Conservation (phyloP, 1,284 basidiomycete species). For the Stereum hirsutum region DNA sequence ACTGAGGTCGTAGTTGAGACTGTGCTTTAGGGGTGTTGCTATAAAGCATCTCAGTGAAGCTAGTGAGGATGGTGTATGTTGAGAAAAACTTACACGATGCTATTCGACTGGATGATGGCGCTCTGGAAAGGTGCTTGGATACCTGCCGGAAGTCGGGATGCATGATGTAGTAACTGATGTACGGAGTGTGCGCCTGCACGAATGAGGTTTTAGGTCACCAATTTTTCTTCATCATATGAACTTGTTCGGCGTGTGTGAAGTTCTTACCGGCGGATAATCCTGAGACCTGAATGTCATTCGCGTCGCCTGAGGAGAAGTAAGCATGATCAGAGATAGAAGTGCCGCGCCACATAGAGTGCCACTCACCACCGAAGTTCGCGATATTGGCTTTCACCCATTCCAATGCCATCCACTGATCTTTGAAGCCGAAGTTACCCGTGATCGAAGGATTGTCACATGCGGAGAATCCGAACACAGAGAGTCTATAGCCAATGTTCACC, state of each 20-base stretch:
- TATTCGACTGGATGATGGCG: slow-evolving; percentile 64
- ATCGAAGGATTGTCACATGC: slow-evolving; percentile 51
- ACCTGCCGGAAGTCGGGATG: slow-evolving; percentile 51
- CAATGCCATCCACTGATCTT: slow-evolving; percentile 63
- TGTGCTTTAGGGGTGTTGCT: slow-evolving; percentile 48
- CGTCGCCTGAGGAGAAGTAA: slow-evolving; percentile 31
- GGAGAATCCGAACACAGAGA: slow-evolving; percentile 69
- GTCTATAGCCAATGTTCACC: slow-evolving; percentile 64
- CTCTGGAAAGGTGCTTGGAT: slow-evolving; percentile 53
- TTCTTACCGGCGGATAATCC: slow-evolving; percentile 70
- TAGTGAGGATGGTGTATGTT: background rate
- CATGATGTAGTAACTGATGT: slow-evolving; percentile 65
- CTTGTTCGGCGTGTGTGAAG: no score
- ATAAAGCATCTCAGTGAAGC: background rate
- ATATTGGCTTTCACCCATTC: slow-evolving; percentile 58
- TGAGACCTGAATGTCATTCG: slow-evolving; percentile 47
- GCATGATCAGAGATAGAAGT: background rate
- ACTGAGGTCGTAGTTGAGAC: slow-evolving; percentile 49
- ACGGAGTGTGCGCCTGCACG: slow-evolving; percentile 59
- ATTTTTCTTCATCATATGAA: background rate
- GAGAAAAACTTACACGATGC: slow-evolving; percentile 42
- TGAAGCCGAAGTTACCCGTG: slow-evolving; percentile 71
- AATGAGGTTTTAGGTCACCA: background rate
- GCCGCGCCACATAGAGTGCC: background rate
- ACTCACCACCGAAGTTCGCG: slow-evolving; percentile 44